These are phyloP conservation scores for Suhomyces sp. DNA, from an alignment of 805 yeast genomes.

Conservation along the genomic window DNA sequence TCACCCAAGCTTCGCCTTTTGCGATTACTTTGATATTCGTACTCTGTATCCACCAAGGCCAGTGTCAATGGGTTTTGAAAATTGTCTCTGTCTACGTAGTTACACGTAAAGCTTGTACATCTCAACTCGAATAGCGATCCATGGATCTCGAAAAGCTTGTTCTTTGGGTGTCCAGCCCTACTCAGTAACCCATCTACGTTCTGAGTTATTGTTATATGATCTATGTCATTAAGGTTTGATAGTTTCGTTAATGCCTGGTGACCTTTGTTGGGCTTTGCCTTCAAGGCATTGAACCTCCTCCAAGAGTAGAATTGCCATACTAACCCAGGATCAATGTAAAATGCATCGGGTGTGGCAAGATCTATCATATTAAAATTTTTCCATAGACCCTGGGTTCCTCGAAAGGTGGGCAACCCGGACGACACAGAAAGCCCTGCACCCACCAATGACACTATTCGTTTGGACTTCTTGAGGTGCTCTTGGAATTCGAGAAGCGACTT, in stretches of 20 bases:
- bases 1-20: slow-evolving; percentile 12
- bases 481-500: slow-evolving; percentile 46
- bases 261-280: slow-evolving; percentile 70
- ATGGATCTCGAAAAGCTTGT: slow-evolving; percentile 65
- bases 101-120: slow-evolving; percentile 78
- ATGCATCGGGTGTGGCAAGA: slow-evolving; percentile 90
- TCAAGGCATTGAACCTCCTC: slow-evolving; percentile 62
- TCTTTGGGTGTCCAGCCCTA: slow-evolving; percentile 60
- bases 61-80: slow-evolving; percentile 59
- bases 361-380: slow-evolving; percentile 74
- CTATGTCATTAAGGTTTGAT: slow-evolving; percentile 34
- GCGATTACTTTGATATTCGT: slow-evolving; percentile 26
- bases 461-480: slow-evolving; percentile 39
- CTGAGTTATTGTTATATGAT: slow-evolving; percentile 71
- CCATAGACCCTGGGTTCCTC: slow-evolving; percentile 78
- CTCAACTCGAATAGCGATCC: slow-evolving; percentile 72
- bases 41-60: slow-evolving; percentile 44
- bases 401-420: slow-evolving; percentile 73
- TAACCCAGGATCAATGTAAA: slow-evolving; percentile 74
- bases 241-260: slow-evolving; percentile 69
- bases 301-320: slow-evolving; percentile 89
- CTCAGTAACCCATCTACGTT: slow-evolving; percentile 76
- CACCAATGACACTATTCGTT: slow-evolving; percentile 59
- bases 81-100: slow-evolving; percentile 53
- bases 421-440: slow-evolving; percentile 84